Evolutionary conservation across 2,329 filamentous ascomycete genomes (phyloP).

Genomic region (Colletotrichum sansevieriae): DNA sequence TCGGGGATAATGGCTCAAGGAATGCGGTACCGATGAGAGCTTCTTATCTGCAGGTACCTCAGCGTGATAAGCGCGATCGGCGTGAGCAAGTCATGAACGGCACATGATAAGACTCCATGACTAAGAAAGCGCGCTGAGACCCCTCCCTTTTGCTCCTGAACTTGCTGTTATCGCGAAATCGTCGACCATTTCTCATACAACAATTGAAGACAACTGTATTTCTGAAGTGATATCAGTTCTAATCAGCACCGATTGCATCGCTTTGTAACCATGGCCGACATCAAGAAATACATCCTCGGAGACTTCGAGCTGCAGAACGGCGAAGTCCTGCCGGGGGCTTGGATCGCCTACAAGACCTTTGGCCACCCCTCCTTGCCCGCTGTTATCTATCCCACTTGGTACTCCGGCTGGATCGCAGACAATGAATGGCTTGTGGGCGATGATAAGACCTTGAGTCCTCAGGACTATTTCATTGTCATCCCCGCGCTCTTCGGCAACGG

Average conservation of each 20-base stretch:
- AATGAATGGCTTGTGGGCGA: conserved; percentile 82
- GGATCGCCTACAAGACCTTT: conserved; percentile 83
- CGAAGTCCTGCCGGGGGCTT: conserved; percentile 71
- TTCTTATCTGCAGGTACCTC: background rate
- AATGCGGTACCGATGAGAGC: background rate
- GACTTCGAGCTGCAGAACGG: conserved; percentile 77
- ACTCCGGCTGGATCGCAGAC: conserved; percentile 70
- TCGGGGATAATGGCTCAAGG: too few relatives aligned
- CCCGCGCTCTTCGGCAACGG: conserved; percentile 66
- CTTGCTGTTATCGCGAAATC: too few relatives aligned
- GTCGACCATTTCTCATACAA: too few relatives aligned
- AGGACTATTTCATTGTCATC: conserved; percentile 62
- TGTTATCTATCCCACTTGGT: conserved; percentile 85
- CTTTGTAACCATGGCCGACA: conserved; percentile 16
- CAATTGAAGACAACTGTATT: too few relatives aligned
- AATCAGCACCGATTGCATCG: too few relatives aligned
- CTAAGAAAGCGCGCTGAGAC: conserved; percentile 6
- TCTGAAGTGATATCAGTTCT: background rate
- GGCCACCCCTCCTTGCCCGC: conserved; percentile 73
- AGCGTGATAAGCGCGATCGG: background rate
- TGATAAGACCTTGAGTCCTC: conserved; percentile 73
- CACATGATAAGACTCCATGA: conserved; percentile 22
- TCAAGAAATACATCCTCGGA: conserved; percentile 69
- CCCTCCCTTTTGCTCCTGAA: background rate
- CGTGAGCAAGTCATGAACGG: conserved; percentile 8